Evolutionary conservation across 176 grass and related monocot genomes (phyloP), one percentile per base, ranked within the genome.

Genomic region (Phyllostachys edulis): DNA sequence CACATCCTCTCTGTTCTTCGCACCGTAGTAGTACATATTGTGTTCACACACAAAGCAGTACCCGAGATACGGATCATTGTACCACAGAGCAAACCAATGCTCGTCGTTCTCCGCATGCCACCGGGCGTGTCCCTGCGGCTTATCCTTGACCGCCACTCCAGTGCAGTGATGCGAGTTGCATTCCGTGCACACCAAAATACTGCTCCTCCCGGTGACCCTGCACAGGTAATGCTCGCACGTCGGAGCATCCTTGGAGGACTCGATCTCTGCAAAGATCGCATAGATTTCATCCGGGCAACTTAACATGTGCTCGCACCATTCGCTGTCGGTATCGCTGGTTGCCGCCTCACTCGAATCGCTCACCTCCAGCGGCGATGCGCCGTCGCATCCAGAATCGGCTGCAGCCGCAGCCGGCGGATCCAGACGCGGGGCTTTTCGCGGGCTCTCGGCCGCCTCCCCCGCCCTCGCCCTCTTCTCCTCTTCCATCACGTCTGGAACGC

Each of bases 1-100:
- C n/a, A 14, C 26, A 63, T 64, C 87, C 42, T 38, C 59, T 42
- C 16, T 61, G 16, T 77, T 60, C 24, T 38, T 61, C 54, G 2
- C 87, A 26, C 29, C 12, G 26, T 15, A 29, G 26, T 15, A 29
- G 7, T 79, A 16, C 55, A 61, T 39, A 59, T 26, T 14, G 0
- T 20, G 38, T 32, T 79, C 56, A 79, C 94, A 97, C 26, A 37
- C 24, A 76, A 92, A 97, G 86, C 94, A 97, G 87, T 90, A 97
- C 41, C 78, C 87, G 13, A 79, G 76, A 67, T 47, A 21, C 2
- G 70, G 76, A 62, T 91, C 76, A 65, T 77, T 42, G 14, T 51
- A 88, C 84, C 85, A 68, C 42, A 86, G 71, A 51, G 80, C 87
- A 72, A 90, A 81, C 71, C 62, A 91, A 85, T 97, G 94, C 34